These are phyloP conservation scores for Saccharomyces hybrid DNA, from an alignment of 1,139 yeast genomes.

Conservation along the genomic window DNA sequence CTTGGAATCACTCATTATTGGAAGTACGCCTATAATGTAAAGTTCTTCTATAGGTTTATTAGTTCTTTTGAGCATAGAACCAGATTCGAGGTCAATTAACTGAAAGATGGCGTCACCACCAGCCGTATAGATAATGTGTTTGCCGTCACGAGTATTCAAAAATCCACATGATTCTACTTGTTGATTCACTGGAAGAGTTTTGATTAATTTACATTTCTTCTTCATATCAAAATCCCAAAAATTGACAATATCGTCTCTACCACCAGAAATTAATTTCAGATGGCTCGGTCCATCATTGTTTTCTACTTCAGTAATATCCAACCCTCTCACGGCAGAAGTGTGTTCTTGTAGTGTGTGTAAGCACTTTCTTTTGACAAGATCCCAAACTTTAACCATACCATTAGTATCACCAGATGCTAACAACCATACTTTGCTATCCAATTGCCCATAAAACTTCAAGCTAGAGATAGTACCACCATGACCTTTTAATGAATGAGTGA, in stretches of 20 bases:
- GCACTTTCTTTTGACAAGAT: slow-evolving; percentile 71
- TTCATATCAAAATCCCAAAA: slow-evolving; percentile 47
- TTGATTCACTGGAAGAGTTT: slow-evolving; percentile 66
- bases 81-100: slow-evolving; percentile 46
- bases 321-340: slow-evolving; percentile 77
- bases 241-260: slow-evolving; percentile 66
- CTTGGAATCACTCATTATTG: slow-evolving; percentile 27
- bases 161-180: slow-evolving; percentile 81
- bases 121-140: slow-evolving; percentile 52
- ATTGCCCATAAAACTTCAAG: slow-evolving; percentile 62
- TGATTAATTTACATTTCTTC: slow-evolving; percentile 45
- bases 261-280: slow-evolving; percentile 62
- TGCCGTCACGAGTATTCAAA: slow-evolving; percentile 28
- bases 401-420: slow-evolving; percentile 82
- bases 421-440: slow-evolving; percentile 65
- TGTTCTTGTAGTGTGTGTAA: slow-evolving; percentile 64
- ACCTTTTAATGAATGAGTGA: slow-evolving; percentile 86
- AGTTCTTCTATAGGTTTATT: slow-evolving; percentile 59
- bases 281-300: slow-evolving; percentile 15
- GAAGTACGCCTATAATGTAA: slow-evolving; percentile 52
- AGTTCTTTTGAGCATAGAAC: slow-evolving; percentile 40
- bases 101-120: slow-evolving; percentile 67
- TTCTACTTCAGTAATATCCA: slow-evolving; percentile 54
- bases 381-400: slow-evolving; percentile 85
- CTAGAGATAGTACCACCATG: slow-evolving; percentile 92